Conservation (phyloP, 805 yeast species). For the Maudiozyma serrabonitensis region DNA sequence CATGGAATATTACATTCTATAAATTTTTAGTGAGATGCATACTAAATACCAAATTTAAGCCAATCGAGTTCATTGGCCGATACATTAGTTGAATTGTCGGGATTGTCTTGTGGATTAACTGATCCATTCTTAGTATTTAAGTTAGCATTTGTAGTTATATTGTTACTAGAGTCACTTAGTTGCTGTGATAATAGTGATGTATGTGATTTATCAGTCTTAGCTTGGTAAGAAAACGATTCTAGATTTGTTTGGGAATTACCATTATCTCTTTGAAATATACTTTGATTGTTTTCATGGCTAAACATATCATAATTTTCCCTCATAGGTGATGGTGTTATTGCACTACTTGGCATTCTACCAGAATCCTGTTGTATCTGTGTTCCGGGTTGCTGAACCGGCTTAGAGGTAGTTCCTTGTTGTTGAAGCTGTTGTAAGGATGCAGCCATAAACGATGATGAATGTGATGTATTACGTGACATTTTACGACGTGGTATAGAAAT, state of each 20-base stretch:
- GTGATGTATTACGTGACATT: slow-evolving; percentile 22
- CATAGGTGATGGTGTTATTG: neutral
- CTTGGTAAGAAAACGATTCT: neutral
- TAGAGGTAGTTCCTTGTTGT: slow-evolving; percentile 4
- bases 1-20: neutral
- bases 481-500: slow-evolving; percentile 24
- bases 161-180: slow-evolving; percentile 16
- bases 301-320: neutral
- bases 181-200: slow-evolving; percentile 30
- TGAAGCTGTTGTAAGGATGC: slow-evolving; percentile 22
- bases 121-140: neutral
- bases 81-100: neutral
- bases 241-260: neutral
- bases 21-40: neutral
- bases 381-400: neutral
- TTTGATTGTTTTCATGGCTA: neutral
- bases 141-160: neutral
- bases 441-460: slow-evolving; percentile 25
- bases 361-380: neutral
- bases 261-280: neutral
- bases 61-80: slow-evolving; percentile 25
- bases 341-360: neutral
- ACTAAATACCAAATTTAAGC: slow-evolving; percentile 28
- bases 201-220: slow-evolving; percentile 13
- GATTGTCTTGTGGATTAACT: slow-evolving; percentile 4